Evolutionary conservation across 345 rosid genomes (phyloP).

Genomic region (Linum usitatissimum): DNA sequence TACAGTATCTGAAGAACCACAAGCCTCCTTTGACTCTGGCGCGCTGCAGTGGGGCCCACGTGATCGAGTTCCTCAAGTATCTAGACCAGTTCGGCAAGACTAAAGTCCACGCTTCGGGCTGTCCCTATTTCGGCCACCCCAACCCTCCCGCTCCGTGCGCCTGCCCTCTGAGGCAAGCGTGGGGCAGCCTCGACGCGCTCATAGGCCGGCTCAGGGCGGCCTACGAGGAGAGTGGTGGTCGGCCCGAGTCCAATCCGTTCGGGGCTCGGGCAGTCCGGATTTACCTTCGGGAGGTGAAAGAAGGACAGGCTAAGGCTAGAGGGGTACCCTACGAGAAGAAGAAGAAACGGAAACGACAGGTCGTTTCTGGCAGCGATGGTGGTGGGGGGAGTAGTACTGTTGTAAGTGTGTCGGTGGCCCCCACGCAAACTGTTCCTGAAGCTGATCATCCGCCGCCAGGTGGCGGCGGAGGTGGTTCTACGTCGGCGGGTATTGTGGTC

Average conservation of each 20-base stretch:
- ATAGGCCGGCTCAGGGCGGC: constrained; percentile 27
- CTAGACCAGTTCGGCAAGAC: constrained; percentile 29
- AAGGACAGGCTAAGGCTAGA: constrained; percentile 24
- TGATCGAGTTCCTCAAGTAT: constrained; percentile 27
- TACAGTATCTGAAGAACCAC: constrained; percentile 22
- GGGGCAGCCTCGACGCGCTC: constrained; percentile 29
- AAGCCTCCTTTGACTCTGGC: constrained; percentile 24
- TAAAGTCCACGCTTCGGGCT: constrained; percentile 23
- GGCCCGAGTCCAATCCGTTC: constrained; percentile 24
- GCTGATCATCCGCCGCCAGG: background rate
- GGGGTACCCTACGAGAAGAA: constrained; percentile 29
- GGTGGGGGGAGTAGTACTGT: background rate
- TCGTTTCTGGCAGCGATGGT: background rate
- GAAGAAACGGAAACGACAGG: constrained; percentile 24
- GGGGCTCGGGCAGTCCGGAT: constrained; percentile 26
- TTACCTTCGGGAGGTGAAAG: constrained; percentile 24
- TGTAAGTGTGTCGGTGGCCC: background rate
- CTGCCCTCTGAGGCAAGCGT: constrained; percentile 25
- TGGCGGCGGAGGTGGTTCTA: constrained; percentile 7
- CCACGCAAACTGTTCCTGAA: background rate
- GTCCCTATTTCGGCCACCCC: constrained; percentile 24
- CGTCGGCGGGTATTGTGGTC: background rate
- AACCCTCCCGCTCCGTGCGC: constrained; percentile 25
- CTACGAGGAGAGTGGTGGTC: constrained; percentile 23
- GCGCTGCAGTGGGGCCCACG: constrained; percentile 29